Evolutionary conservation across 2,329 filamentous ascomycete species (phyloP).

Genomic region (Penicillium aurantiogriseum): DNA sequence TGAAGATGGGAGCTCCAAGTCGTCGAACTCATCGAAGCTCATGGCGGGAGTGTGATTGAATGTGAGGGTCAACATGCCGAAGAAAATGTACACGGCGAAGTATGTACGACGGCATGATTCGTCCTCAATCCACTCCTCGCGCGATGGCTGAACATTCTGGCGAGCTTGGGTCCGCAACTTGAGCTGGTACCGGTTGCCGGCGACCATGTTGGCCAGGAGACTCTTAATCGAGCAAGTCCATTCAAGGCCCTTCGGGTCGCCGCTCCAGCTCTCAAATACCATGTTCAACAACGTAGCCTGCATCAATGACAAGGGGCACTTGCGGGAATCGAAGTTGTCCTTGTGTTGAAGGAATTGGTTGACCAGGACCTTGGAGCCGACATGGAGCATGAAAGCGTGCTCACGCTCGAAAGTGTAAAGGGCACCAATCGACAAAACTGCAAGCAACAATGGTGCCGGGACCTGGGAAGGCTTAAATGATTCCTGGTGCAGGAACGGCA

Average conservation of each 20-base stretch:
- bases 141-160: constrained; percentile 69
- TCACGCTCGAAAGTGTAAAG: constrained; percentile 97
- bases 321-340: constrained; percentile 96
- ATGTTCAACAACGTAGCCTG: constrained; percentile 96
- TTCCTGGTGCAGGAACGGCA: constrained; percentile 90
- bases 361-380: constrained; percentile 94
- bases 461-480: constrained; percentile 81
- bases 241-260: constrained; percentile 93
- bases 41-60: constrained; percentile 98
- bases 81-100: constrained; percentile 99
- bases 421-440: constrained; percentile 90
- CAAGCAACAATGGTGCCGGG: constrained; percentile 79
- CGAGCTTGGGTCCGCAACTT: constrained; percentile 90
- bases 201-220: constrained; percentile 96
- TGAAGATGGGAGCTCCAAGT: constrained; percentile 85
- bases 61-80: constrained; percentile 87
- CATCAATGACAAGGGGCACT: constrained; percentile 97
- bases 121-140: constrained; percentile 92
- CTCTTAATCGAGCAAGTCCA: constrained; percentile 99
- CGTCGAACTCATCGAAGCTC: constrained; percentile 97
- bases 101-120: constrained; percentile 96
- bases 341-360: constrained; percentile 98
- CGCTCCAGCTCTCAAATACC: constrained; percentile 99
- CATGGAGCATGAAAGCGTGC: constrained; percentile 94
- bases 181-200: constrained; percentile 92